Base-by-base conservation (phyloP, 345 rosid genomes). In the Syzygium aqueum region DNA sequence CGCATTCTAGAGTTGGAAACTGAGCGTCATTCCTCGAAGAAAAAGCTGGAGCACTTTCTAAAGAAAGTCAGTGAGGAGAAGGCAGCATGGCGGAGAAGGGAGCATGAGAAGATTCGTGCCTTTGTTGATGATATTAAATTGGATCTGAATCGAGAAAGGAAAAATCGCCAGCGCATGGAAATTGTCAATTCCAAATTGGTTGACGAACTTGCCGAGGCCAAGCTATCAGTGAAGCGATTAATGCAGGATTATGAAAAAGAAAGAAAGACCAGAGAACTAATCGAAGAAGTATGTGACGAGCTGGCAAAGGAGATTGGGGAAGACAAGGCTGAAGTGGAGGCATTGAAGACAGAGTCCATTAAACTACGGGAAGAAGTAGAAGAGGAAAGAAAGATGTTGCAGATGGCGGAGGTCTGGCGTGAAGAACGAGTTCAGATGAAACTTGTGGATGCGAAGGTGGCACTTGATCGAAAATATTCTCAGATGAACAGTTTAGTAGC, bases 401-500 rank as follows among this genome's bases (percentile, higher is more conserved):
- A 96, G 92, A 96, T 95, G 97, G 99, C 99, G 14, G 99, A 96
- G 91, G 98, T 96, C 22, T 96, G 99, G 99, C 97, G 98, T 53
- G 99, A 96, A 92, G 98, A 96, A 89, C 98, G 98, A 82, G 98
- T 96, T 73, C 96, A 95, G 89, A 95, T 95, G 99, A 96, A 96
- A 94, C 95, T 96, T 88, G 90, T 95, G 49, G 98, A 95, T 89
- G 97, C 97, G 22, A 95, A 95, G 90, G 93, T 92, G 87, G 94
- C 93, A n/a, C 90, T 94, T 85, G 94, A 93, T 86, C 88, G 86
- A 77, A 92, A 88, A 88, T 92, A 93, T 89, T 93, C 96, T 88
- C 92, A 89, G 89, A 94, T 94, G 96, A 92, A 92, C 90, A 91
- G 88, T 87, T 93, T 96, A 86, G 95, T 93, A 11, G 92, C 92